phyloP scores from a whole-genome alignment of 2,329 filamentous ascomycete genomes.

The Ascosphaera apis region DNA sequence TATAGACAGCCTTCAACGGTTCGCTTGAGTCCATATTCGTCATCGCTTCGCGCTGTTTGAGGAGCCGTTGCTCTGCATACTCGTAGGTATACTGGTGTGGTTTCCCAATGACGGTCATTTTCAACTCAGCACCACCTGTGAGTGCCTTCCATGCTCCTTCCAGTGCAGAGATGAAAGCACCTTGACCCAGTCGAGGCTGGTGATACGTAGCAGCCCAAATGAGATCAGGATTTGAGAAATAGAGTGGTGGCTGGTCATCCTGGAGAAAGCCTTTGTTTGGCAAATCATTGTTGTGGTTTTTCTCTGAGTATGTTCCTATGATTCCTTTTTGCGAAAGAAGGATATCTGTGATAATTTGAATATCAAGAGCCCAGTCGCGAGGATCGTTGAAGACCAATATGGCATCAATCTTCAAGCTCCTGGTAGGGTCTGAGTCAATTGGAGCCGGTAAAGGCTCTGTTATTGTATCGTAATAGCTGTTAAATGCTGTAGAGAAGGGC shows the following conservation, averaged over 20 bases:
- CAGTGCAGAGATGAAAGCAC: slow-evolving; percentile 65
- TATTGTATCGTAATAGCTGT: slow-evolving; percentile 34
- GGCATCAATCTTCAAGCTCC: slow-evolving; percentile 57
- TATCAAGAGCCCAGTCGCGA: slow-evolving; percentile 83
- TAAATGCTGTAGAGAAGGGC: slow-evolving; percentile 54
- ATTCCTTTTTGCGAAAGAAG: slow-evolving; percentile 58
- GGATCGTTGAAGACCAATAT: slow-evolving; percentile 92
- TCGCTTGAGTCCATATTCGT: slow-evolving; percentile 16
- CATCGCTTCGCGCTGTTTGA: slow-evolving; percentile 31
- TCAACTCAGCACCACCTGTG: slow-evolving; percentile 37
- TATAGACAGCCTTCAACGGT: slow-evolving; percentile 57
- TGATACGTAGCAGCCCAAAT: slow-evolving; percentile 74
- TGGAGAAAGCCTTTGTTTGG: slow-evolving; percentile 60
- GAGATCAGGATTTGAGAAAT: slow-evolving; percentile 77
- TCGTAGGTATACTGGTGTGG: slow-evolving; percentile 55
- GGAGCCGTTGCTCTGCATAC: slow-evolving; percentile 57
- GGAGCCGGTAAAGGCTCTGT: slow-evolving; percentile 15
- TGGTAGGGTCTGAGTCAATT: slow-evolving; percentile 19
- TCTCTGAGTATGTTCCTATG: slow-evolving; percentile 53
- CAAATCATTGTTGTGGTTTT: slow-evolving; percentile 41
- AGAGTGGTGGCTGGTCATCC: slow-evolving; percentile 57
- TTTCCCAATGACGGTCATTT: slow-evolving; percentile 57
- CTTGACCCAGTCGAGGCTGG: slow-evolving; percentile 71
- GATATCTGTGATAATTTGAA: slow-evolving; percentile 62
- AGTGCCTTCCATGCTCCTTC: slow-evolving; percentile 55